These are phyloP conservation scores for Komagataella kurtzmanii DNA, from an alignment of 805 yeast genomes.

Conservation along the genomic window DNA sequence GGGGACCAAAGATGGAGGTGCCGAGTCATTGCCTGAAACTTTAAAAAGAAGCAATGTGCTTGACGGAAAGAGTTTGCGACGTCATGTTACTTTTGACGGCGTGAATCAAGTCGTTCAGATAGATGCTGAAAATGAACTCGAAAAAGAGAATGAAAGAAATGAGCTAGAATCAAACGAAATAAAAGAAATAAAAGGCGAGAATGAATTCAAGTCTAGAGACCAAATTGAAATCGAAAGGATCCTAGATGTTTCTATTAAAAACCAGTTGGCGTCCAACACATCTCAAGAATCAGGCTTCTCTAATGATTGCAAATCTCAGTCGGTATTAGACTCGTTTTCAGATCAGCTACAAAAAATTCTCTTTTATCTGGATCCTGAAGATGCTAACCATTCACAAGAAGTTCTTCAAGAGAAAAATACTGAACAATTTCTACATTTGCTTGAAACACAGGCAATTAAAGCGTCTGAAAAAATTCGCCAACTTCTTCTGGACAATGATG, in stretches of 20 bases:
- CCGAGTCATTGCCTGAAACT: neutral
- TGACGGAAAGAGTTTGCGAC: neutral
- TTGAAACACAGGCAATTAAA: neutral
- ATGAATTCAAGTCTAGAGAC: neutral
- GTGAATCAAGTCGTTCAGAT: neutral
- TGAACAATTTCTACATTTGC: neutral
- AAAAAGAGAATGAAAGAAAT: neutral
- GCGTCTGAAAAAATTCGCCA: neutral
- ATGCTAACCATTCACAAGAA: neutral
- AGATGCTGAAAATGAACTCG: neutral
- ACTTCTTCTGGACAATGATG: neutral
- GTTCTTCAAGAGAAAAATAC: neutral
- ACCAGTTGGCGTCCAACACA: neutral
- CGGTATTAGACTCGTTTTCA: neutral
- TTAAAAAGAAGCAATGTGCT: neutral
- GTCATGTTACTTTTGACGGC: neutral
- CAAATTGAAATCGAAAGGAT: neutral
- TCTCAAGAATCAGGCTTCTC: neutral
- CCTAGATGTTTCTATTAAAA: neutral
- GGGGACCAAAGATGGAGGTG: neutral
- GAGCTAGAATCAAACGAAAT: neutral
- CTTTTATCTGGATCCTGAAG: neutral
- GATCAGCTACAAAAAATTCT: neutral
- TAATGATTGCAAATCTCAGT: neutral
- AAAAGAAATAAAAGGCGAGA: neutral